A percentile compares a stretch with the other conserved stretches of the same genome.
Conservation (phyloP, 176 grass and related monocot species). For the Musa itinerans region DNA sequence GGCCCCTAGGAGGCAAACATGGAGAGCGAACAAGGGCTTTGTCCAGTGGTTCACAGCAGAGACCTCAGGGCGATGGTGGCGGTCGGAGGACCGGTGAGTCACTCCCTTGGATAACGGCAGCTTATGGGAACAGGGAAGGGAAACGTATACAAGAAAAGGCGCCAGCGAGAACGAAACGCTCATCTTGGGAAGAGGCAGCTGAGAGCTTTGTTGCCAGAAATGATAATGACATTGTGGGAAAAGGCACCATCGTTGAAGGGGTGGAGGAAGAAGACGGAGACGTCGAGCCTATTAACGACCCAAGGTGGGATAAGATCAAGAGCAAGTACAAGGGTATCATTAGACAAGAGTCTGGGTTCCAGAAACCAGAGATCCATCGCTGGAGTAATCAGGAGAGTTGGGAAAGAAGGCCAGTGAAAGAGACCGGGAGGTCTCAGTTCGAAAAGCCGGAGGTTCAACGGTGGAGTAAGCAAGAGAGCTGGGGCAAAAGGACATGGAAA, state of each 20-base stretch:
- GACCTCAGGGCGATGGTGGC: constrained; percentile 1
- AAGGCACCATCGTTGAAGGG: constrained; percentile 1
- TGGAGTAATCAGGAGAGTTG: constrained; percentile 71
- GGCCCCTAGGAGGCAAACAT: background rate
- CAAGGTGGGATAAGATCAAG: constrained; percentile 50
- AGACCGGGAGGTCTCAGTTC: constrained; percentile 31
- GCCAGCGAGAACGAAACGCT: constrained; percentile 25
- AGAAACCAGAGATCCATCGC: constrained; percentile 37
- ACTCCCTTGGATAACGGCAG: constrained; percentile 45
- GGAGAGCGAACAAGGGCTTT: constrained; percentile 36
- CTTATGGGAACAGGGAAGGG: background rate
- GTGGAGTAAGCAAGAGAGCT: constrained; percentile 71
- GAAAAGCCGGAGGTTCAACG: constrained; percentile 28
- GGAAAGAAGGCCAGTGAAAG: constrained; percentile 64
- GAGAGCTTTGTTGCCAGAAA: constrained; percentile 63
- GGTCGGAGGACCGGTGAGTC: constrained; percentile 12
- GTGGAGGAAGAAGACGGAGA: constrained; percentile 28
- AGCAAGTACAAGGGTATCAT: constrained; percentile 30
- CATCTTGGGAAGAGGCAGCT: constrained; percentile 66
- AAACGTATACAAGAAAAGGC: constrained; percentile 14
- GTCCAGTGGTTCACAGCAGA: constrained; percentile 27
- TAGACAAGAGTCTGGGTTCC: constrained; percentile 28
- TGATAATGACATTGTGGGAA: constrained; percentile 13
- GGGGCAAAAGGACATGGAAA: constrained; percentile 71
- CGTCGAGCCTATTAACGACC: constrained; percentile 38